Base-by-base conservation (phyloP, 129 eudicot species). In the Sambucus nigra region DNA sequence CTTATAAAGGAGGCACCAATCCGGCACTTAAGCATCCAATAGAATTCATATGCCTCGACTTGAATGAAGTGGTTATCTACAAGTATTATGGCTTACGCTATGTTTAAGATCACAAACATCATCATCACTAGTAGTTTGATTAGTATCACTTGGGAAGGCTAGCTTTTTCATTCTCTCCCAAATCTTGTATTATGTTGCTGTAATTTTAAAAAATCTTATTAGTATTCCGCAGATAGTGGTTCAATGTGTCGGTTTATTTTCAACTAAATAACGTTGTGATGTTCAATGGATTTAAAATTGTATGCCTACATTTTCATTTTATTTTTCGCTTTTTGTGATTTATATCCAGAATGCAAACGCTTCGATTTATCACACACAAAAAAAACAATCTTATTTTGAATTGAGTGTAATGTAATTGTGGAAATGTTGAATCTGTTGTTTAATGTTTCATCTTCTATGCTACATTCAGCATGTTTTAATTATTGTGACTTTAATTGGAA, bases 1-100 rank as follows among this genome's bases (percentile, higher is more conserved):
- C 74, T 33, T 92, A 96, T 73, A 92, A 80, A 82, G 99, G 99
- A 80, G 96, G 99, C 61, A 67, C 70, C 39, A 23, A 88, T 69
- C 95, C 94, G 18, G 84, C 99, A 24, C 86, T 92, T 39, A 96
- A 96, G 51, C 93, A 89, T 65, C 97, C 97, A 2, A 81, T 89
- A 44, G 97, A 89, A 67, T 89, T 75, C 79, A 84, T 89, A 72
- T 89, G 95, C 57, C 95, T 84, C 28, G 97, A 89, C 77, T 66
- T 64, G 74, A 73, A 48, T 5, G 79, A 74, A 51, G 95, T 94
- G n/a, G 88, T 88, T 25, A 25, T 84, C 53, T 89, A 95, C 95
- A 92, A 92, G 75, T 92, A 92, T 59, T 92, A 96, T 64, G 99
- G 99, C 47, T 59, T 92, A 32, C 92, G 99, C 31, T 92, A 74